Evolutionary conservation across 176 grass and related monocot species (phyloP).

Genomic region (Avena sativa): DNA sequence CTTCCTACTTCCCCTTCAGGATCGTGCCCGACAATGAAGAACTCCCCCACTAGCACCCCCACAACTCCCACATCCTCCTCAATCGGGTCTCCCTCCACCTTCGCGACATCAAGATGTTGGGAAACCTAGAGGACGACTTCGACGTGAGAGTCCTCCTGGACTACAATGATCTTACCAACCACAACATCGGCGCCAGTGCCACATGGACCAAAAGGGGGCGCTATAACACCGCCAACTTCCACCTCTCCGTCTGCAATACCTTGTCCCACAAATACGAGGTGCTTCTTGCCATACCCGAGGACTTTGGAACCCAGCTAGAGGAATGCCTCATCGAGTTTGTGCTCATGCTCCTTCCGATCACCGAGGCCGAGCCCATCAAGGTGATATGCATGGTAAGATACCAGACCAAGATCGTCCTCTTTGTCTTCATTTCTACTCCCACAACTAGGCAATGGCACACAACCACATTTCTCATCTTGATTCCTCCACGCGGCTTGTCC

Average conservation of each 20-base stretch:
- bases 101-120: no score
- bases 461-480: neutral
- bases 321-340: neutral
- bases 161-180: no score
- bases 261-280: neutral
- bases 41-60: no score
- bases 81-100: no score
- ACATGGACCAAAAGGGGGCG: neutral
- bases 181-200: no score
- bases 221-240: neutral
- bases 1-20: no score
- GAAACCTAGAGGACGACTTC: no score
- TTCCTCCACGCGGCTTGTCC: neutral
- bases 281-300: neutral
- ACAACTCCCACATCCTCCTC: no score
- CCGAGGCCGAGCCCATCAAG: constrained; percentile 2
- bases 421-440: neutral
- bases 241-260: neutral
- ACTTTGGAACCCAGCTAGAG: neutral
- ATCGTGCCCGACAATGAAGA: no score
- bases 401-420: neutral
- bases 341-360: neutral
- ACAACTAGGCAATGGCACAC: neutral
- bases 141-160: no score
- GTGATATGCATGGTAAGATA: constrained; percentile 26